Evolutionary conservation across 2,329 filamentous ascomycete species (phyloP).

Genomic region (Epichloe sibirici): DNA sequence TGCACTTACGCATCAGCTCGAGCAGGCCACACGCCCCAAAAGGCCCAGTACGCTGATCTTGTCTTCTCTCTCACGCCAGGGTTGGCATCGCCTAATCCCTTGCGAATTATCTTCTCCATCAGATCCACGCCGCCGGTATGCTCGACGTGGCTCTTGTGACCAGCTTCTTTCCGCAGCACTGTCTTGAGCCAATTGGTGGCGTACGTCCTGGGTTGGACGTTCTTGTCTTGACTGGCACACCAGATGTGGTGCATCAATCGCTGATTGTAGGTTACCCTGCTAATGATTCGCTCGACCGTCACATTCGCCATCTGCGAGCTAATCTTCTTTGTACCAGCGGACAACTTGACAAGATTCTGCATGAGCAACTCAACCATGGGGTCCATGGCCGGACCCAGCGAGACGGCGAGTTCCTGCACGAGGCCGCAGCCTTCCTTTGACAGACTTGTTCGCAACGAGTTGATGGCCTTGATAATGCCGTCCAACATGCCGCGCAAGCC

Average conservation of each 20-base stretch:
- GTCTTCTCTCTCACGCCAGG: slow-evolving; percentile 80
- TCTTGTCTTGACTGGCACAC: slow-evolving; percentile 80
- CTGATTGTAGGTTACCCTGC: slow-evolving; percentile 64
- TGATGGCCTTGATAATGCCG: slow-evolving; percentile 76
- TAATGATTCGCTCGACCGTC: slow-evolving; percentile 71
- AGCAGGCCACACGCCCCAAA: slow-evolving; percentile 63
- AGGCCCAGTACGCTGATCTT: slow-evolving; percentile 78
- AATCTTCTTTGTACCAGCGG: slow-evolving; percentile 85
- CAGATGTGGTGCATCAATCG: slow-evolving; percentile 80
- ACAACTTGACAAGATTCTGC: slow-evolving; percentile 81
- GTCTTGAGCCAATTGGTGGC: slow-evolving; percentile 76
- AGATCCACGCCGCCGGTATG: slow-evolving; percentile 72
- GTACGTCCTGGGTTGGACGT: slow-evolving; percentile 72
- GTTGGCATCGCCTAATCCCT: slow-evolving; percentile 79
- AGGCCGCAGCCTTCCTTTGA: slow-evolving; percentile 76
- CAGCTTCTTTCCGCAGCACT: slow-evolving; percentile 61
- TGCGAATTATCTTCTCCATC: slow-evolving; percentile 80
- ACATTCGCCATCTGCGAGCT: slow-evolving; percentile 70
- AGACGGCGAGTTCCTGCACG: slow-evolving; percentile 71
- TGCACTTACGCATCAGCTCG: slow-evolving; percentile 57
- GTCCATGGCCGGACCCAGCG: slow-evolving; percentile 68
- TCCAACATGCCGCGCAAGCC: slow-evolving; percentile 67
- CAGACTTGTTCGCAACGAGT: slow-evolving; percentile 77
- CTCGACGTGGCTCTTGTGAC: slow-evolving; percentile 73
- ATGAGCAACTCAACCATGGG: slow-evolving; percentile 82